phyloP scores from a whole-genome alignment of 139 green algal genomes.

The Choricystis sp. region DNA sequence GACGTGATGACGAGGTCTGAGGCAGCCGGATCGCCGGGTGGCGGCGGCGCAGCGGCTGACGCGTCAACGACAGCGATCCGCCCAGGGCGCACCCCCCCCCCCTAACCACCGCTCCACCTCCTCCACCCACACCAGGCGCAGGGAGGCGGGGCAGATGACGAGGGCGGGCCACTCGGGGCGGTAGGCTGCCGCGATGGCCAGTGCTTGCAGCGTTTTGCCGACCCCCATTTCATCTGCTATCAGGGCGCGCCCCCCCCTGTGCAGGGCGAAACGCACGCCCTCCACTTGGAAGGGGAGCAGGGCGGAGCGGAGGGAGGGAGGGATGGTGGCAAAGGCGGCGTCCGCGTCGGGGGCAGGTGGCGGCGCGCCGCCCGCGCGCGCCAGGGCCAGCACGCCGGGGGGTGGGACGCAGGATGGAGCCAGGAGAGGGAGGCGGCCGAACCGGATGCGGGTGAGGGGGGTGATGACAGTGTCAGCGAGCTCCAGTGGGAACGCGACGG shows the following conservation, averaged over 20 bases:
- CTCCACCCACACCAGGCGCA: slow-evolving; percentile 22
- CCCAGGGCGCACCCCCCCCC: slow-evolving; percentile 53
- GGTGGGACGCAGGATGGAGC: no score
- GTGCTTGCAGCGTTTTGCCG: slow-evolving; percentile 62
- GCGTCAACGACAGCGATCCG: slow-evolving; percentile 35
- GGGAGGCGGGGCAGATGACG: slow-evolving; percentile 55
- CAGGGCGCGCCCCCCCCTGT: slow-evolving; percentile 44
- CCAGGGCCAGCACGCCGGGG: not conserved
- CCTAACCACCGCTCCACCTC: slow-evolving; percentile 5
- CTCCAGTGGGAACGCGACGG: no score
- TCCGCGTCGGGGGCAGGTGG: slow-evolving; percentile 17
- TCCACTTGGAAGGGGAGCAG: slow-evolving; percentile 46
- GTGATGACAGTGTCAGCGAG: no score
- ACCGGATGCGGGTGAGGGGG: not conserved
- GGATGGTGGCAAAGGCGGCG: slow-evolving; percentile 21
- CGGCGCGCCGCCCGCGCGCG: not conserved
- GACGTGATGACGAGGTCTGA: slow-evolving; percentile 48
- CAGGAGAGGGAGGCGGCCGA: not conserved
- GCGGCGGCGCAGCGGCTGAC: slow-evolving; percentile 12
- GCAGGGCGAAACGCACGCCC: slow-evolving; percentile 57
- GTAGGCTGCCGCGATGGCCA: slow-evolving; percentile 45
- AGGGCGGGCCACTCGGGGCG: slow-evolving; percentile 60
- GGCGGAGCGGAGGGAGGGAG: slow-evolving; percentile 15
- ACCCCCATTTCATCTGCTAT: slow-evolving; percentile 42
- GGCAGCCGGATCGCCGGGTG: not conserved